Conservation (phyloP, 257 asterid species). For the Vinca minor region DNA sequence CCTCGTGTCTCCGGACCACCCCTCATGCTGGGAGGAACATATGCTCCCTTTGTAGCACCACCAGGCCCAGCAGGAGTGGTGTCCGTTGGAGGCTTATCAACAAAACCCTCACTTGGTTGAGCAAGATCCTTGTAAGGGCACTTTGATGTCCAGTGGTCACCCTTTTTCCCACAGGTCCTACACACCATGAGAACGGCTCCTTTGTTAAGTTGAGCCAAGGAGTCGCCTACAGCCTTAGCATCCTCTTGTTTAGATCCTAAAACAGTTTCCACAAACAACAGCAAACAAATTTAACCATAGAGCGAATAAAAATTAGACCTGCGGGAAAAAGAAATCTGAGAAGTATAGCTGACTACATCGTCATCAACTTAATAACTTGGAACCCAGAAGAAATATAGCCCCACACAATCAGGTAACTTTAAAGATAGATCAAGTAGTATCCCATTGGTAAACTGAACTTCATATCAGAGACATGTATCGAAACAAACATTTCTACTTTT, state of each 20-base stretch:
- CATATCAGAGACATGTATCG: no score
- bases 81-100: conserved; percentile 64
- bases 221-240: conserved; percentile 47
- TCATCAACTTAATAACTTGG: background rate
- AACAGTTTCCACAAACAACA: background rate
- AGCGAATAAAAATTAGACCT: background rate
- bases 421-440: background rate
- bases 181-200: conserved; percentile 93
- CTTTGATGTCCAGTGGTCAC: conserved; percentile 94
- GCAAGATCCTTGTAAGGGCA: conserved; percentile 95
- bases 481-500: background rate
- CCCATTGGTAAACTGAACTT: background rate
- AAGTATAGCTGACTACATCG: background rate
- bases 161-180: conserved; percentile 85
- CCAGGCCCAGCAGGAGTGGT: no score
- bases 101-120: conserved; percentile 43
- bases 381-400: background rate
- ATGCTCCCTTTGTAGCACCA: no score
- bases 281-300: background rate
- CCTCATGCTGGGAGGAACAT: no score
- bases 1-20: conserved; percentile 47
- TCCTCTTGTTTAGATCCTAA: conserved; percentile 74
- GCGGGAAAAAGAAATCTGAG: no score
- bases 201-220: conserved; percentile 39
- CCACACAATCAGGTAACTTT: background rate